Conservation (phyloP, 176 grass and related monocot genomes). For the Eragrostis curvula region DNA sequence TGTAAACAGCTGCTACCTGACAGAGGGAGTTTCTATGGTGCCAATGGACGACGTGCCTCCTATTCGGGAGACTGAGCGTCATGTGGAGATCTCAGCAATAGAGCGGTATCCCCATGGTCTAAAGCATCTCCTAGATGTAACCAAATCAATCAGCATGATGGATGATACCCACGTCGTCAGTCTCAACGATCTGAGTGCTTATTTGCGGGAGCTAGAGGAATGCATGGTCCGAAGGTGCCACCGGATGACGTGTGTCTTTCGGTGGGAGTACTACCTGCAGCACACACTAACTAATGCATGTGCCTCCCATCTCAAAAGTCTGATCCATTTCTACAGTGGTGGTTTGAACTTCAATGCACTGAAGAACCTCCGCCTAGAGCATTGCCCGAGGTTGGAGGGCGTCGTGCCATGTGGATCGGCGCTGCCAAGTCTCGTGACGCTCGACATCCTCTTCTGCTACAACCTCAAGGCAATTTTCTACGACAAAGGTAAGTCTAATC, state of each 20-base stretch:
- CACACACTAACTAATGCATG: not conserved
- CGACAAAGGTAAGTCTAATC: too few relatives aligned
- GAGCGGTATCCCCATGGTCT: not conserved
- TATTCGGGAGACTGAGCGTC: not conserved
- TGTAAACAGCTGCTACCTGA: fast-evolving
- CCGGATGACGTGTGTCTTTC: fast-evolving
- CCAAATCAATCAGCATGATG: slow-evolving; percentile 16
- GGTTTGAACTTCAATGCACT: fast-evolving
- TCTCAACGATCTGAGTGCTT: fast-evolving
- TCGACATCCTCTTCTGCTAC: slow-evolving; percentile 33
- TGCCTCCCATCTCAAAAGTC: not conserved
- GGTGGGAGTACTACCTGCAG: too few relatives aligned
- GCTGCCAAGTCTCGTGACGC: not conserved
- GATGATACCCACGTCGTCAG: fast-evolving
- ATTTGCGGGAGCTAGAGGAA: not conserved
- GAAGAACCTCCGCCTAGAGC: slow-evolving; percentile 9
- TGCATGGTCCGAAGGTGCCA: not conserved
- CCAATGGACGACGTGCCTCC: not conserved
- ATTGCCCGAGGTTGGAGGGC: slow-evolving; percentile 21
- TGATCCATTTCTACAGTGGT: fast-evolving
- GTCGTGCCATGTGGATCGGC: fast-evolving
- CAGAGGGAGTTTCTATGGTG: not conserved
- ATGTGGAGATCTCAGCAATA: slow-evolving; percentile 14
- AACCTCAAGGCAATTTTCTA: slow-evolving; percentile 32
- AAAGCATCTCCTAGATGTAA: fast-evolving